phyloP scores from a whole-genome alignment of 768 basidiomycete species.

The Austroboletus eburneus region DNA sequence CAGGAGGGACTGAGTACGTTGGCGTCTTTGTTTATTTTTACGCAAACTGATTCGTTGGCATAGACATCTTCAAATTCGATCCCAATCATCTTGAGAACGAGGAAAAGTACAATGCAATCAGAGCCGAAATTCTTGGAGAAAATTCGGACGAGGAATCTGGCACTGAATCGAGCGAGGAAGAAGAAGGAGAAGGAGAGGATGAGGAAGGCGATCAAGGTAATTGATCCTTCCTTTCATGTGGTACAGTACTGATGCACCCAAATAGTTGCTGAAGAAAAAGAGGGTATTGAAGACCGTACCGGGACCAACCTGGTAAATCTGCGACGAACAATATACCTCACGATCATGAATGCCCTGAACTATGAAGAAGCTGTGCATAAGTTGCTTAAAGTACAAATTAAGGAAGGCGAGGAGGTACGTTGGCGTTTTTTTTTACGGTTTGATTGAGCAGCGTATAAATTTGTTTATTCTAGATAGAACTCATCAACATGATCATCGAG shows the following conservation, averaged over 20 bases:
- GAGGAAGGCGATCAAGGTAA: slow-evolving; percentile 53
- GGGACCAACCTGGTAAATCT: slow-evolving; percentile 96
- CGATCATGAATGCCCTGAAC: slow-evolving; percentile 98
- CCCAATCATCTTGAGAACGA: slow-evolving; percentile 86
- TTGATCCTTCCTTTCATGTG: slow-evolving; percentile 6
- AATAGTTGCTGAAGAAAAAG: slow-evolving; percentile 67
- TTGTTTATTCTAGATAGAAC: slow-evolving; percentile 62
- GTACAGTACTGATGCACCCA: slow-evolving; percentile 21
- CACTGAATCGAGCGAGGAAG: slow-evolving; percentile 58
- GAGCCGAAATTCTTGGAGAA: slow-evolving; percentile 89
- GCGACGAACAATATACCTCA: slow-evolving; percentile 89
- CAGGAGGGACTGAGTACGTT: slow-evolving; percentile 90
- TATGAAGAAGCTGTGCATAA: slow-evolving; percentile 99
- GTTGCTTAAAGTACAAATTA: slow-evolving; percentile 85
- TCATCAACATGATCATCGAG: slow-evolving; percentile 98
- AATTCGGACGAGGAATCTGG: slow-evolving; percentile 72
- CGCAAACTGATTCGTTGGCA: slow-evolving; percentile 6
- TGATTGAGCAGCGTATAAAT: not conserved
- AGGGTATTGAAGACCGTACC: slow-evolving; percentile 91
- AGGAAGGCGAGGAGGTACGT: slow-evolving; percentile 90
- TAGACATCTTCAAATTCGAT: slow-evolving; percentile 96
- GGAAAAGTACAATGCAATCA: slow-evolving; percentile 89
- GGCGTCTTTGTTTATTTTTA: not conserved
- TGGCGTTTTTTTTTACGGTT: not conserved
- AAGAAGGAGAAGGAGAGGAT: slow-evolving; percentile 68